Evolutionary conservation across 257 asterid species (phyloP).

Genomic region (Striga asiatica): DNA sequence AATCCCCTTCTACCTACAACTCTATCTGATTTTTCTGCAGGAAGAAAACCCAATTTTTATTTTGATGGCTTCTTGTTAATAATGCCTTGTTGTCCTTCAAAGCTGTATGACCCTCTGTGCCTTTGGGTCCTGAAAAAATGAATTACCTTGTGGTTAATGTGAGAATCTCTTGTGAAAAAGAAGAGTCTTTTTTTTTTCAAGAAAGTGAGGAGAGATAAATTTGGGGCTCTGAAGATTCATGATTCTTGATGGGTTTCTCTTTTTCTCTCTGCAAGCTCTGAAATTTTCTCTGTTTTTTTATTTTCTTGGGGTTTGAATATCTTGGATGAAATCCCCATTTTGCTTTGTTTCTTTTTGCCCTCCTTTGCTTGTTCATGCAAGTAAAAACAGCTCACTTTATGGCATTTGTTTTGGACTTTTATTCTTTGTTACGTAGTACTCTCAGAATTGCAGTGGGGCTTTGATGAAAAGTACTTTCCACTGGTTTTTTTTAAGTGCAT

Average conservation of each 20-base stretch:
- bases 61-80: constrained; percentile 17
- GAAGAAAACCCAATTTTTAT: constrained; percentile 13
- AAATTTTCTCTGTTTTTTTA: constrained; percentile 34
- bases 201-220: constrained; percentile 3
- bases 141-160: constrained; percentile 26
- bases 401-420: constrained; percentile 26
- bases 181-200: constrained; percentile 10
- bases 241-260: constrained; percentile 36
- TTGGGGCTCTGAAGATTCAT: constrained; percentile 19
- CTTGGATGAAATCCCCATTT: constrained; percentile 35
- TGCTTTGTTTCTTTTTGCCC: neutral
- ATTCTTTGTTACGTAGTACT: constrained; percentile 14
- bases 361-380: constrained; percentile 25
- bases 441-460: constrained; percentile 37
- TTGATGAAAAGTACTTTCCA: neutral
- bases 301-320: constrained; percentile 59
- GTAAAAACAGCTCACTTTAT: constrained; percentile 40
- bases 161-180: constrained; percentile 4
- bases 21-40: constrained; percentile 12
- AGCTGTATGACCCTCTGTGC: constrained; percentile 19
- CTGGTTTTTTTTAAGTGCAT: constrained; percentile 8
- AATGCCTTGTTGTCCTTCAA: constrained; percentile 15
- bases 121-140: constrained; percentile 8
- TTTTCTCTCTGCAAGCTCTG: constrained; percentile 30
- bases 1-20: neutral